A percentile compares a stretch with the other conserved stretches of the same genome.
phyloP scores from a whole-genome alignment of 2,329 filamentous ascomycete species.

The Fusarium globosum region DNA sequence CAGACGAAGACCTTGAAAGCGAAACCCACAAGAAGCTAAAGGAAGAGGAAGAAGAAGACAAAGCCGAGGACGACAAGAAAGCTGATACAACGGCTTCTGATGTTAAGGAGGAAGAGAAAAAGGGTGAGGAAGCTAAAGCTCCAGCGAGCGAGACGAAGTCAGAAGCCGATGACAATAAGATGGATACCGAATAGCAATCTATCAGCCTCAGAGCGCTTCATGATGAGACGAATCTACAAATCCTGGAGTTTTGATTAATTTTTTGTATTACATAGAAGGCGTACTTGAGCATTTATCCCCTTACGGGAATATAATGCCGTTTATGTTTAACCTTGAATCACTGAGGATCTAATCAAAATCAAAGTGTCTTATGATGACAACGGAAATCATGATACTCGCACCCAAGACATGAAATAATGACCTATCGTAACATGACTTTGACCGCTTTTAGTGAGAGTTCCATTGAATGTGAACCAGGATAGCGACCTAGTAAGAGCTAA shows the following conservation, averaged over 20 bases:
- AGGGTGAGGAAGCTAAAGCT: conserved; percentile 14
- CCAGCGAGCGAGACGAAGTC: conserved; percentile 38
- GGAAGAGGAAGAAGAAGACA: conserved; percentile 56
- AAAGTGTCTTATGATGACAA: conserved; percentile 16
- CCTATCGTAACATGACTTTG: conserved; percentile 1
- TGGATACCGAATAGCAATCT: conserved; percentile 42
- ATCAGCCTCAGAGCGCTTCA: not conserved
- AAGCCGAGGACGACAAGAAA: conserved; percentile 54
- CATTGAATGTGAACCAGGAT: not conserved
- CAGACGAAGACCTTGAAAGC: conserved; percentile 59
- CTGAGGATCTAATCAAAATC: not conserved
- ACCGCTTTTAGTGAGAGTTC: not conserved
- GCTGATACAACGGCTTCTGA: conserved; percentile 22
- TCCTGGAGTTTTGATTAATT: not conserved
- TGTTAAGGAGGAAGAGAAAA: not conserved
- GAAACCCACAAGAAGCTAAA: conserved; percentile 61
- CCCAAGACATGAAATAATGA: conserved; percentile 5
- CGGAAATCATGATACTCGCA: not conserved
- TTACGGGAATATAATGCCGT: not conserved
- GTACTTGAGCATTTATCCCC: not conserved
- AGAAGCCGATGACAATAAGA: conserved; percentile 37
- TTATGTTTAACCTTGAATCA: conserved; percentile 3
- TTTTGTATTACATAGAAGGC: conserved; percentile 6
- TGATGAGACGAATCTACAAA: conserved; percentile 21
- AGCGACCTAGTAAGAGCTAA: not conserved